Evolutionary conservation across 75 land plant species (phyloP).

Genomic region (Gnetum montanum): DNA sequence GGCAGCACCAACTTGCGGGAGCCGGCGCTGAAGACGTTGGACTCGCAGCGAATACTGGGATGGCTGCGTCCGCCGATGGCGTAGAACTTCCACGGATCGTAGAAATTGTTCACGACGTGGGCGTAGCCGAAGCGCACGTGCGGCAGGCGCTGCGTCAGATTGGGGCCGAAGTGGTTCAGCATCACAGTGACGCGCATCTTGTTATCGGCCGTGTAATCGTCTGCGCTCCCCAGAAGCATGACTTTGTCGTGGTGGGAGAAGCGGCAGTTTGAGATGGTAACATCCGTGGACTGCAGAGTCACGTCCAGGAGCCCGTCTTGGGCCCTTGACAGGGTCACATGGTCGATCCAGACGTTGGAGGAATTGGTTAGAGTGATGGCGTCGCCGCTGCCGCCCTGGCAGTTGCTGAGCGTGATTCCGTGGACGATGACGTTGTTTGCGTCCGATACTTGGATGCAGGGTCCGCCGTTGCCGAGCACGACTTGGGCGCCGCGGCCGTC

Average conservation of each 20-base stretch:
- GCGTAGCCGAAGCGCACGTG: too few relatives aligned
- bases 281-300: constrained; percentile 12
- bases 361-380: constrained; percentile 18
- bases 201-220: too few relatives aligned
- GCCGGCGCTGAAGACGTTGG: too few relatives aligned
- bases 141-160: too few relatives aligned
- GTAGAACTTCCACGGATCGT: too few relatives aligned
- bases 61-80: too few relatives aligned
- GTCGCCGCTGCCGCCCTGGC: constrained; percentile 12
- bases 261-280: constrained; percentile 17
- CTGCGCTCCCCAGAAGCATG: too few relatives aligned
- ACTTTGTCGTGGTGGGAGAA: constrained; percentile 25
- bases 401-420: constrained; percentile 20
- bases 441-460: constrained; percentile 17
- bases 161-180: too few relatives aligned
- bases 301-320: constrained; percentile 24
- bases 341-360: constrained; percentile 27
- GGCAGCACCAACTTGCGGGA: too few relatives aligned
- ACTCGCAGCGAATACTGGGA: too few relatives aligned
- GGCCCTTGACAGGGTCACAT: constrained; percentile 4
- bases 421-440: constrained; percentile 28
- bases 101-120: too few relatives aligned
- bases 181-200: too few relatives aligned
- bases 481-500: constrained; percentile 29
- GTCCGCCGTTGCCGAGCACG: constrained; percentile 13